Base-by-base conservation (phyloP, 352 stramenopile genomes). In the Pythium brassicae region DNA sequence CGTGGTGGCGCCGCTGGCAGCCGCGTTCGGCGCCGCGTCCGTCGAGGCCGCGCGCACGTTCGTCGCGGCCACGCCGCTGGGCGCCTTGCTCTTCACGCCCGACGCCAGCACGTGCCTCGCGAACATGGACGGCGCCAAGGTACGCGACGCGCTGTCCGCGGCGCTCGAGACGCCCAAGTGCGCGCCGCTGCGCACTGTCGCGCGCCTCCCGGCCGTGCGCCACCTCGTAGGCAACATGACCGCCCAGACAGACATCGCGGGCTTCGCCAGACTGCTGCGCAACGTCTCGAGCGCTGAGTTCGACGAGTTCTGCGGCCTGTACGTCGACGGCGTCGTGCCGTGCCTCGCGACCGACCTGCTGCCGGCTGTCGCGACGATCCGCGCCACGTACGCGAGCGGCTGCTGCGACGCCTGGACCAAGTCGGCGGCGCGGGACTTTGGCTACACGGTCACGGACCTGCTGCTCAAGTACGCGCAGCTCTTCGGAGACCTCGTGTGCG, bases 361-460 rank as follows among this genome's bases (percentile, higher is more conserved):
- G 53, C 78, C 76, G 25, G 69, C 75, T 20, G 67, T 89, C 26
- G 62, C 74, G 25, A 71, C 74, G 35, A 55, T 88, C 40, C 75
- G 73, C 37, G 57, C 73, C 45, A 75, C 71, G 50, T 69, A 72
- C 27, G 58, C 71, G 15, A 67, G 50, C 57, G 75, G 71, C 58
- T 88, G 78, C 69, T 88, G 78, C 51, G 65, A 74, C 37, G 66
- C 58, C 35, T 88, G 78, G 78, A 64, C 66, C 35, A 57, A 66
- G 17, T 62, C 70, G 10, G 67, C 72, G 14, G 57, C 81, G 37
- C 27, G 55, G 3, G 66, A 75, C 56, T 86, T 70, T 52, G 74
- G 76, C 58, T 89, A 85, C 65, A 71, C 76, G n/a, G 55, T 86
- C 59, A 79, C 76, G 34, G 74, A 72, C 15, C 71, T 85, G 40